Percentiles rank a stretch among this genome's conserved stretches.
phyloP scores from a whole-genome alignment of 108 stramenopile genomes.

The Schizochytrium sp. region DNA sequence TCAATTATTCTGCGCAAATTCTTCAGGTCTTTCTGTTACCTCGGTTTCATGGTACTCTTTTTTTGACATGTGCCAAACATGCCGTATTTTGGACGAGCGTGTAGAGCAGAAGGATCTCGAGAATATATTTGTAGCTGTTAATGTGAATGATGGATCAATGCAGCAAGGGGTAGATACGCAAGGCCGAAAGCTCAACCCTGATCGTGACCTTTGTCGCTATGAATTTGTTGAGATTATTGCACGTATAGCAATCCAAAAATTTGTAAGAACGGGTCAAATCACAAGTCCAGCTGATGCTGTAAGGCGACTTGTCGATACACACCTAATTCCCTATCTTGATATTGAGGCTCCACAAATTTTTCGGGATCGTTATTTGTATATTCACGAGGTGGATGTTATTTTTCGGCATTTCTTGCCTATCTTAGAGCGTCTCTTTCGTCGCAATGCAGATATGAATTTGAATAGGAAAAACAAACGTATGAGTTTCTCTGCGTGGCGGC shows the following conservation, averaged over 20 bases:
- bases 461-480: conserved; percentile 35
- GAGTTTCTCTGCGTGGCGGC: neutral
- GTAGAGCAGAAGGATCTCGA: conserved; percentile 1
- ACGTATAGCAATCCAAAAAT: conserved; percentile 28
- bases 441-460: neutral
- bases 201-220: conserved; percentile 45
- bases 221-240: conserved; percentile 56
- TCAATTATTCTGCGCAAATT: conserved; percentile 37
- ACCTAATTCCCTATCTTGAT: conserved; percentile 37
- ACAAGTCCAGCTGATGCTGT: conserved; percentile 22
- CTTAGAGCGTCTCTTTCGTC: conserved; percentile 42
- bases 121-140: conserved; percentile 32
- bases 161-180: neutral
- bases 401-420: conserved; percentile 25
- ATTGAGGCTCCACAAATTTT: conserved; percentile 43
- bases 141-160: conserved; percentile 28
- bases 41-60: conserved; percentile 58
- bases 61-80: conserved; percentile 8
- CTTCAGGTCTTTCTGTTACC: conserved; percentile 5
- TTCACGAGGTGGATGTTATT: neutral
- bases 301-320: conserved; percentile 1
- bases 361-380: conserved; percentile 37
- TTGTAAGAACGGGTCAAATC: neutral
- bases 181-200: conserved; percentile 55
- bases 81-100: conserved; percentile 25